Evolutionary conservation across 352 stramenopile genomes (phyloP).

Genomic region (Phytophthora pluvialis): DNA sequence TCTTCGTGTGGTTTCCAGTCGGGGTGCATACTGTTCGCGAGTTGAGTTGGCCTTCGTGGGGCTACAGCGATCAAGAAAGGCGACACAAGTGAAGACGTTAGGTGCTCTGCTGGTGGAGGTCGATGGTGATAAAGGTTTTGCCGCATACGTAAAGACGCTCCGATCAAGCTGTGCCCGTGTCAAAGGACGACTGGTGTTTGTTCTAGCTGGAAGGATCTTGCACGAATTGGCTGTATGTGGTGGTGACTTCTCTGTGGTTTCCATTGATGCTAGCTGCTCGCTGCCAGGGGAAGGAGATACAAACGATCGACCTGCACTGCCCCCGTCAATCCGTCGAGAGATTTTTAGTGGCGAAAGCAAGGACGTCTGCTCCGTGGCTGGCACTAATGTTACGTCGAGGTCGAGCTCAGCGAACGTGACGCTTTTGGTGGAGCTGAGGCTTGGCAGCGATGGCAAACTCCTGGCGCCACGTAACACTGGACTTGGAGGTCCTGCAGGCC

Average conservation of each 20-base stretch:
- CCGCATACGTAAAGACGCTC: constrained; percentile 5
- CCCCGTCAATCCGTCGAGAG: not conserved
- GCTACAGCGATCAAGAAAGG: constrained; percentile 2
- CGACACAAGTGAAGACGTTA: not conserved
- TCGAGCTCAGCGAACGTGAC: constrained; percentile 7
- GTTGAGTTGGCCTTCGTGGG: constrained; percentile 4
- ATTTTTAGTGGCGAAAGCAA: constrained; percentile 48
- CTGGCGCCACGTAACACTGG: constrained; percentile 26
- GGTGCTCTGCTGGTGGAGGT: not conserved
- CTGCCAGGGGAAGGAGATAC: constrained; percentile 3
- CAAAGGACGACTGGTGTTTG: constrained; percentile 2
- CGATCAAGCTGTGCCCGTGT: constrained; percentile 8
- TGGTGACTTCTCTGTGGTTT: not conserved
- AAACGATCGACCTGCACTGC: constrained; percentile 1
- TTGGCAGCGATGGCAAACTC: constrained; percentile 44
- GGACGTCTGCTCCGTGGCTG: not conserved
- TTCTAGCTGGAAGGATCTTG: constrained; percentile 5
- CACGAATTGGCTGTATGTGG: not conserved
- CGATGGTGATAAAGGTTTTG: not conserved
- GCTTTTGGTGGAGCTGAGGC: constrained; percentile 32
- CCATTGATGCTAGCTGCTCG: not conserved
- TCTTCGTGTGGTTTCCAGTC: constrained; percentile 42
- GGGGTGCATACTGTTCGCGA: constrained; percentile 26
- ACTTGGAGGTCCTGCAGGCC: constrained; percentile 7
- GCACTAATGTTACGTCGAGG: constrained; percentile 15